Base-by-base conservation (phyloP, 2,329 filamentous ascomycete genomes). In the Trichophyton rubrum region DNA sequence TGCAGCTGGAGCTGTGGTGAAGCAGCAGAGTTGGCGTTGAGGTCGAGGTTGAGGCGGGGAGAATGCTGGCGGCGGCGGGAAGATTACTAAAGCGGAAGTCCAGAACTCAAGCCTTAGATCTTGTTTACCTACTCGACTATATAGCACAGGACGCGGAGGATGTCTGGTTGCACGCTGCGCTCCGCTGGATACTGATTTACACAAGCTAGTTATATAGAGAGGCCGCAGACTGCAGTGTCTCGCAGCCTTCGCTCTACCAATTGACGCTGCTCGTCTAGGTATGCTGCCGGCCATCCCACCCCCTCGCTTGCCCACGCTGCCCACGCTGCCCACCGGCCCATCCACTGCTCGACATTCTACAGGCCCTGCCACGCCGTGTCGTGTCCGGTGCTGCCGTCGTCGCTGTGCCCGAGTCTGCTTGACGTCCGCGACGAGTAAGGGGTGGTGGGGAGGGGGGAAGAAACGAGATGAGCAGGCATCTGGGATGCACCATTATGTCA, bases 1-100 rank as follows among this genome's bases (percentile, higher is more conserved):
- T 62, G 62, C 27, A 30, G 27, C 27, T 30, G 27, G 27, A 64
- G 64, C 60, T 64, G 66, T 62, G 38, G 38, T 63, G 67, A 62
- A 66, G 63, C 62, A 64, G 67, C 64, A 67, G 65, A 9, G 35
- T 38, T 41, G 38, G 5, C 15, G 38, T 13, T 41, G 17, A 9
- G 38, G 53, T n/a, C 9, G 27, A 56, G 11, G 24, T 6, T 38
- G 53, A 35, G 27, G 30, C 53, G 53, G 53, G 53, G 35, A 51
- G 47, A 51, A 24, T 11, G 15, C 27, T 30, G 27, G 27, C 27
- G 27, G 27, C 27, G 27, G 47, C 15, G 8, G 47, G 17, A 20
- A 20, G 47, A 30, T 51, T 20, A 51, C 47, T 51, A 51, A 51
- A 51, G 47, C 20, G 47, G 47, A 51, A 51, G 47, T 30, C 47